A percentile compares a stretch with the other conserved stretches of the same genome.
Evolutionary conservation across 805 yeast species (phyloP).

Genomic region (Candida cerambycidarum): DNA sequence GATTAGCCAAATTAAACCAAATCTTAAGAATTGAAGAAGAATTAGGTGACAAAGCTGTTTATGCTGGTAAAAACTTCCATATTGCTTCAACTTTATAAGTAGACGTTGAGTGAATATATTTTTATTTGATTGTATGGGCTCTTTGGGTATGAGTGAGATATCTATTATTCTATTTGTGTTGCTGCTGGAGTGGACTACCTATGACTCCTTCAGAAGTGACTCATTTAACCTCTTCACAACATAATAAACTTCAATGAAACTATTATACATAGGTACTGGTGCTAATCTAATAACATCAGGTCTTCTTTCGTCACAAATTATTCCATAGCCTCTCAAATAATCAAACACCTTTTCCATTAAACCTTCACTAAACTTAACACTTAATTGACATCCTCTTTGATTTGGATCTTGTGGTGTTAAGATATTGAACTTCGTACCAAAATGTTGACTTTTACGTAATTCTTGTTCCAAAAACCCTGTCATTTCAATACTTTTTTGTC

Average conservation of each 20-base stretch:
- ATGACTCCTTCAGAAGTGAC: too few relatives aligned
- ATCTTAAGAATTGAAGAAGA: slow-evolving; percentile 98
- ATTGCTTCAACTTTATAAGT: slow-evolving; percentile 39
- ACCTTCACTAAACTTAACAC: slow-evolving; percentile 57
- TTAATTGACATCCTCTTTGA: slow-evolving; percentile 80
- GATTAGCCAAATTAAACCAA: slow-evolving; percentile 99
- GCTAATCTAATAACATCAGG: slow-evolving; percentile 92
- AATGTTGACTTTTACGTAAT: slow-evolving; percentile 49
- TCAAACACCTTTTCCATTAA: slow-evolving; percentile 62
- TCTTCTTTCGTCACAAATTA: slow-evolving; percentile 83
- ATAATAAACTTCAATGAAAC: slow-evolving; percentile 58
- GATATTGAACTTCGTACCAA: slow-evolving; percentile 53
- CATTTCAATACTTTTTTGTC: slow-evolving; percentile 55
- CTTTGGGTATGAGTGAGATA: too few relatives aligned
- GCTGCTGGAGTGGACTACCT: too few relatives aligned
- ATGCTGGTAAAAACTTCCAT: slow-evolving; percentile 93
- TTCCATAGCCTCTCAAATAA: slow-evolving; percentile 55
- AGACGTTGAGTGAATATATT: neutral
- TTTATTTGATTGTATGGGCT: too few relatives aligned
- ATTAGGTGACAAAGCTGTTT: slow-evolving; percentile 95
- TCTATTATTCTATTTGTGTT: too few relatives aligned
- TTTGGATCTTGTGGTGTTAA: slow-evolving; percentile 62
- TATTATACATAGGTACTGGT: slow-evolving; percentile 81
- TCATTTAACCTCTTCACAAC: slow-evolving; percentile 48
- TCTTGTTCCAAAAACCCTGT: slow-evolving; percentile 56